These are phyloP conservation scores for Talaromyces sp. DNA, from an alignment of 2,329 filamentous ascomycete species.

Conservation along the genomic window DNA sequence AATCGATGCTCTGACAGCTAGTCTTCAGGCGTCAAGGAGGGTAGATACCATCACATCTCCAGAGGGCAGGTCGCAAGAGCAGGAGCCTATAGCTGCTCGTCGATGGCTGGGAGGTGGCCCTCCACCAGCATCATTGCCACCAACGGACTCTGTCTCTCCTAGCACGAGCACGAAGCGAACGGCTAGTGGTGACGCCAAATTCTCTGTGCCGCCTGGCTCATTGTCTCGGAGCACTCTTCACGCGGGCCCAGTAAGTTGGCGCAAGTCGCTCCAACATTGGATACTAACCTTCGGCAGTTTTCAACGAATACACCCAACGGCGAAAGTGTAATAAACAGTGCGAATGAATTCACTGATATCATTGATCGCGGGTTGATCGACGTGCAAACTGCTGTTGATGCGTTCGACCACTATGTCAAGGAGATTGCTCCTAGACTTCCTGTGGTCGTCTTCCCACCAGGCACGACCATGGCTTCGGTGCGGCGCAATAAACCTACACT, in stretches of 20 bases:
- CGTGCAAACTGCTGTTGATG: slow-evolving; percentile 48
- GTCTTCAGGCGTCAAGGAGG: slow-evolving; percentile 57
- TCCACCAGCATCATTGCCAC: not conserved
- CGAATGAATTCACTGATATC: slow-evolving; percentile 42
- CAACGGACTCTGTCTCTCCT: slow-evolving; percentile 6
- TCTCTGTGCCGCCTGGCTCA: slow-evolving; percentile 6
- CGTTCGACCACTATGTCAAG: slow-evolving; percentile 56
- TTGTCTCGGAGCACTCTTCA: slow-evolving; percentile 9
- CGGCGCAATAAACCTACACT: slow-evolving; percentile 58
- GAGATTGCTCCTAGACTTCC: slow-evolving; percentile 56
- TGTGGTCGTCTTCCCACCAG: slow-evolving; percentile 54
- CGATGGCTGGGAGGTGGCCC: slow-evolving; percentile 28
- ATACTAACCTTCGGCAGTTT: not conserved
- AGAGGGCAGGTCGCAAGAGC: slow-evolving; percentile 29
- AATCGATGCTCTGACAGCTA: slow-evolving; percentile 82
- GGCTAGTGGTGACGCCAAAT: slow-evolving; percentile 31
- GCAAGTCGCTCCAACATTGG: not conserved
- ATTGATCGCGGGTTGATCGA: slow-evolving; percentile 52
- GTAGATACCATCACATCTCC: slow-evolving; percentile 20
- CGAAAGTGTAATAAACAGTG: slow-evolving; percentile 16
- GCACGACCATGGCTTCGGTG: slow-evolving; percentile 52
- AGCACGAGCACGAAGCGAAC: slow-evolving; percentile 31
- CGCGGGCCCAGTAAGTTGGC: not conserved
- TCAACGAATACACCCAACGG: not conserved
- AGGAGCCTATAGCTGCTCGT: slow-evolving; percentile 38